Percentiles rank a stretch among this genome's conserved stretches.
These are phyloP conservation scores for Mortierella polycephala DNA, from an alignment of 371 early-diverging fungal genomes.

Conservation along the genomic window DNA sequence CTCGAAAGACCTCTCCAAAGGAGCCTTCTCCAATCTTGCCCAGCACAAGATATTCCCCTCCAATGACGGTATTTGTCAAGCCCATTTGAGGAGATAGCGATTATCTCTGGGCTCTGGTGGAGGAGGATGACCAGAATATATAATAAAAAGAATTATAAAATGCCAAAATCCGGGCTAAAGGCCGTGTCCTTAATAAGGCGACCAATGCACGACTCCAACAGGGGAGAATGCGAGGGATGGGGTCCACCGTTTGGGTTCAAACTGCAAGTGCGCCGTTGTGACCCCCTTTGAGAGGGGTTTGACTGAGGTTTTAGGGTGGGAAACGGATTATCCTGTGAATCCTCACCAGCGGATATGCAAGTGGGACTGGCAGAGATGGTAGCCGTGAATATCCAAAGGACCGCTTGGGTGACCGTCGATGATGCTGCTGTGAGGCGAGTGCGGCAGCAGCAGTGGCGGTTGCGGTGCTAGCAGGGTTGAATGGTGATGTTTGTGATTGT, in stretches of 20 bases:
- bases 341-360: conserved; percentile 6
- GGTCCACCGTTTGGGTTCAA: conserved; percentile 25
- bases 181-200: too few species aligned
- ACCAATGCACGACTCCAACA: too few species aligned
- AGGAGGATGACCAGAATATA: conserved; percentile 9
- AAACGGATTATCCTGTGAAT: neutral
- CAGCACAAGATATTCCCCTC: conserved; percentile 66
- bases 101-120: conserved; percentile 31
- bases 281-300: conserved; percentile 9
- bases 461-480: neutral
- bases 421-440: neutral
- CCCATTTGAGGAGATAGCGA: conserved; percentile 45
- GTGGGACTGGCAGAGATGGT: neutral
- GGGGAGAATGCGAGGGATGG: conserved; percentile 26
- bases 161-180: too few species aligned
- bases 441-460: neutral
- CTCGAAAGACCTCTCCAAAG: conserved; percentile 73
- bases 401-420: neutral
- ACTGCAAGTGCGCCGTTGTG: conserved; percentile 17
- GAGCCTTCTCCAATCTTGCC: conserved; percentile 72
- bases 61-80: conserved; percentile 60
- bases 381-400: neutral
- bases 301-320: neutral
- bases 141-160: too few species aligned
- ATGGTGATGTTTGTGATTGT: conserved; percentile 2